Percentiles rank a stretch among this genome's conserved stretches.
These are phyloP conservation scores for Porcisia deanei DNA, from an alignment of 208 protist species.

Conservation along the genomic window DNA sequence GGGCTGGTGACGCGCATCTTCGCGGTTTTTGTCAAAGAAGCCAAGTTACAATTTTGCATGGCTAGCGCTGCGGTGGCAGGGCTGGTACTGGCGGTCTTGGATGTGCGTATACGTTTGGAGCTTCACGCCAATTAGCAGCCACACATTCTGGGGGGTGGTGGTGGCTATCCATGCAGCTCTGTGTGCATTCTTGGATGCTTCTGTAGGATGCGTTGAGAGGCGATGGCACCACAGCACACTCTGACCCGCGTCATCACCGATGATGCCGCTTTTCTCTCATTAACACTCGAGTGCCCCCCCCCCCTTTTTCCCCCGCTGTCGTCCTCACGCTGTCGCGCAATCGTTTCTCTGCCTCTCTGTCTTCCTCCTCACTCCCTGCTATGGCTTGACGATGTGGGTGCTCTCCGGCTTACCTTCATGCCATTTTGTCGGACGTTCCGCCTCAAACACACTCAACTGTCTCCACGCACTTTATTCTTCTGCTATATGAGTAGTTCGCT, in stretches of 20 bases:
- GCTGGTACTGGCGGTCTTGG: no score
- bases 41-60: neutral
- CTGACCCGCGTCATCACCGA: neutral
- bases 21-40: neutral
- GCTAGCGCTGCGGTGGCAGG: neutral
- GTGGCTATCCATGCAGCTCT: neutral
- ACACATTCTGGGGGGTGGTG: neutral
- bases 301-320: neutral
- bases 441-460: no score
- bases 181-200: neutral
- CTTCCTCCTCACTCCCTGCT: no score
- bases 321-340: neutral
- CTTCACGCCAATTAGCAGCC: neutral
- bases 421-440: no score
- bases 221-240: neutral
- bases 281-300: neutral
- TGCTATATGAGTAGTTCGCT: no score
- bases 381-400: no score
- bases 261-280: neutral
- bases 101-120: neutral
- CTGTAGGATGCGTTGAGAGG: neutral
- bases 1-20: neutral
- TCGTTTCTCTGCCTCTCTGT: neutral
- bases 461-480: no score
- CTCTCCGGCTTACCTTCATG: no score